Evolutionary conservation across 1,284 basidiomycete genomes (phyloP), one percentile per base, ranked within the genome.

Genomic region (Apiotrichum mycotoxinovorans): DNA sequence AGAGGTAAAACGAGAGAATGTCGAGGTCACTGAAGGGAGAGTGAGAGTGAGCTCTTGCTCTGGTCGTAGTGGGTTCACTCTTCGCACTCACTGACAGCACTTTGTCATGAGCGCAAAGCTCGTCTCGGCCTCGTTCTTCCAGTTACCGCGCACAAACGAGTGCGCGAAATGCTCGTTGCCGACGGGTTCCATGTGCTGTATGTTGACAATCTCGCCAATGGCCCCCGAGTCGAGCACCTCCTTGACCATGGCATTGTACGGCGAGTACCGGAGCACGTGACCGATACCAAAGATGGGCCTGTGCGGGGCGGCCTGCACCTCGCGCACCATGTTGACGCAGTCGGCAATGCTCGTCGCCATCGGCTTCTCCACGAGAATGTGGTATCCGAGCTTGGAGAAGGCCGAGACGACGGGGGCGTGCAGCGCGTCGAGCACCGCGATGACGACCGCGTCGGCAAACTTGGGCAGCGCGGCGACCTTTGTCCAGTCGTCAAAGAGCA

Each of bases 361-460:
- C 0, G 89, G 90, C 72, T 92, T 93, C 80, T 93, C 89, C 71
- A 89, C 91, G 27, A 93, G 80, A 56, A 93, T 88, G 68, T 91
- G 84, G 70, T 91, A 92, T 1, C 89, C 88, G 67, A 88, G 87
- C 53, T 80, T 81, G 1, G 85, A 84, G 73, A 91, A 91, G 0
- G 85, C 87, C 9, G 83, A 67, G 0, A 86, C 83, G 14, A 89
- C 85, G 61, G 87, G 84, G 34, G 82, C 79, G 68, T 92, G 89
- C 81, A 89, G 81, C 43, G 82, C 77, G 67, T 92, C 89, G 25
- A 74, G 52, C 0, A 90, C 87, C 3, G 86, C 80, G 60, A 93
- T 81, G 53, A 91, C 68, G 15, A 91, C 83, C 0, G 88, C 89
- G 72, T 92, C 89, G 10, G 88, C 88, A 23, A 91, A 81, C 20